Evolutionary conservation across 495 filamentous ascomycete genomes (phyloP), one percentile per base, ranked within the genome.

Genomic region (Neurospora sp.): DNA sequence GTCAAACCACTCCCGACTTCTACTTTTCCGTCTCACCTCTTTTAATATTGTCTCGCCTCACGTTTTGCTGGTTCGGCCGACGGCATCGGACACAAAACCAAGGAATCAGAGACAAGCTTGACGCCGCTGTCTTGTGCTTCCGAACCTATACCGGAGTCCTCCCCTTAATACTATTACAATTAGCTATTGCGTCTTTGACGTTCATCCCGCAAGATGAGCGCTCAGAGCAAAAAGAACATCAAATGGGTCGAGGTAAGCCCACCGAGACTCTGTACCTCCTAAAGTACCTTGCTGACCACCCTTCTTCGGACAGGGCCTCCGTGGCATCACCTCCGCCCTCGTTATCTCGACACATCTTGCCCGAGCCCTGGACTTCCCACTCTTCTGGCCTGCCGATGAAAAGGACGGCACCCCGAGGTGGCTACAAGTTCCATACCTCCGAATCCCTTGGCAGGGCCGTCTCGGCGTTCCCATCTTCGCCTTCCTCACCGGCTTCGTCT

Each of bases 401-500:
- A 79, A 82, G 74, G 83, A 85, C 68, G 76, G 74, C 3, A 38
- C 82, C 0, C 86, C 88, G 14, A 83, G 85, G 39, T 71, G 89
- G 16, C 79, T 90, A 3, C 89, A 91, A 76, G 82, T 84, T 70
- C 89, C 89, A 14, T 81, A 90, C 71, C 76, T 91, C n/a, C 88
- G 89, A 8, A 85, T 90, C 37, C 85, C 88, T 9, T 85, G 83
- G 81, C 89, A 91, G 77, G 89, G 88, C 44, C 86, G 87, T 69
- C 82, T 90, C 38, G 89, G 89, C 68, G 88, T 91, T 40, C 86
- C 89, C 42, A 88, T 90, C 73, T 91, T 91, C 78, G 87, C 88
- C 70, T 87, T 91, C 73, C 80, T 91, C 39, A 90, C 89, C 3
- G 89, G 89, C 73, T 91, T 90, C 76, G 89, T 91, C 22, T 90